Evolutionary conservation across 345 rosid genomes (phyloP).

Genomic region (Tarenaya hassleriana): DNA sequence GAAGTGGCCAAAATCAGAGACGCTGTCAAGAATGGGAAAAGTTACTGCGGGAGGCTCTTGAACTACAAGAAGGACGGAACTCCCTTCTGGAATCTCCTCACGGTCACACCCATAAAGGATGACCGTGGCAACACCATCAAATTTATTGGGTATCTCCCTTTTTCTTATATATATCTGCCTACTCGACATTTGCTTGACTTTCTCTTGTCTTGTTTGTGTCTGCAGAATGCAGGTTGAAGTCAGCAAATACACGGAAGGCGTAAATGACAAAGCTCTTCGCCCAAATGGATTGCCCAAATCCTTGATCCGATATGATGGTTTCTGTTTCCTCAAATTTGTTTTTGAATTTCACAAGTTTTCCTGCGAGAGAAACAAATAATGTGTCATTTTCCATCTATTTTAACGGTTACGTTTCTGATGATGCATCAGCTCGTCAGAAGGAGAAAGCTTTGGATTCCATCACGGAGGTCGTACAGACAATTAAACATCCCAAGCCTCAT

Average conservation of each 20-base stretch:
- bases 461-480: conserved; percentile 79
- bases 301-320: conserved; percentile 87
- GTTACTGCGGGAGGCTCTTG: conserved; percentile 85
- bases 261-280: conserved; percentile 59
- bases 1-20: conserved; percentile 78
- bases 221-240: conserved; percentile 98
- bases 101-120: conserved; percentile 86
- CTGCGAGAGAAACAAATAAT: background rate
- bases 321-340: conserved; percentile 21
- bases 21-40: conserved; percentile 59
- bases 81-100: conserved; percentile 97
- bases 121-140: conserved; percentile 70
- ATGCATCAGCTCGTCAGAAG: conserved; percentile 72
- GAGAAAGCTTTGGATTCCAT: conserved; percentile 74
- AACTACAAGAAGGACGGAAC: conserved; percentile 90
- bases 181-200: conserved; percentile 6
- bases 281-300: conserved; percentile 88
- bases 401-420: conserved; percentile 15
- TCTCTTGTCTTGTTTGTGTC: conserved; percentile 4
- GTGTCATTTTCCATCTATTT: background rate
- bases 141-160: conserved; percentile 67
- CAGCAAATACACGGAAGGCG: conserved; percentile 91
- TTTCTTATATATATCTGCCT: background rate
- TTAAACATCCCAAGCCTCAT: conserved; percentile 54
- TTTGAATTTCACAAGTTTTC: background rate